Conservation (phyloP, 352 stramenopile species). For the Pythium diclinum region DNA sequence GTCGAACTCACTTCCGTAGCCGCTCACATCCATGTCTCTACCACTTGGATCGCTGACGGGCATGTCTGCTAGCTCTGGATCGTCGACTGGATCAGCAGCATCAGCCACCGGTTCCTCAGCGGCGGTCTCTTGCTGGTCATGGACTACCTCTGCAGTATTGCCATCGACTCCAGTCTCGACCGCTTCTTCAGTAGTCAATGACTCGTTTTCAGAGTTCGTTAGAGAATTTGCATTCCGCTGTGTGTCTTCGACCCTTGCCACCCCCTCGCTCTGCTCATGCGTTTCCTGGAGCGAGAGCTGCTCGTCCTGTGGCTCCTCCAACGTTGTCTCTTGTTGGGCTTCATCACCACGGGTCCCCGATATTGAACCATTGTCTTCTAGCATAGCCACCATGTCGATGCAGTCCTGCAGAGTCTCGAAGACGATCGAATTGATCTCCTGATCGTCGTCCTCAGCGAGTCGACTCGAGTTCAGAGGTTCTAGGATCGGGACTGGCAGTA, state of each 20-base stretch:
- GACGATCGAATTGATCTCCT: conserved; percentile 19
- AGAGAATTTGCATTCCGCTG: neutral
- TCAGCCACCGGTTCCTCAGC: neutral
- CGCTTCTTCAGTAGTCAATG: neutral
- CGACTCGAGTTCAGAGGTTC: conserved; percentile 13
- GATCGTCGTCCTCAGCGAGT: conserved; percentile 1
- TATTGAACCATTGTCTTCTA: neutral
- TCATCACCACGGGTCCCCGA: neutral
- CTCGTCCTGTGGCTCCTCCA: neutral
- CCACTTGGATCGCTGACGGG: neutral
- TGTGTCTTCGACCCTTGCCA: too few relatives aligned
- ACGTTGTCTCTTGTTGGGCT: neutral
- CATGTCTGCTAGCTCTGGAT: neutral
- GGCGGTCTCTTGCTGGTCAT: neutral
- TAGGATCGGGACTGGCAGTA: conserved; percentile 9
- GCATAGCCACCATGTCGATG: conserved; percentile 27
- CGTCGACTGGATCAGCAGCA: neutral
- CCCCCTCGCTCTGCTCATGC: too few relatives aligned
- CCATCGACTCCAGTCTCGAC: neutral
- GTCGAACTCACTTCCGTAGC: conserved; percentile 46
- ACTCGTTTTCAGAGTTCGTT: neutral
- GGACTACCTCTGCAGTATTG: neutral
- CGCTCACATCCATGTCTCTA: conserved; percentile 21
- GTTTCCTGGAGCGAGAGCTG: neutral
- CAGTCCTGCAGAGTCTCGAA: conserved; percentile 29